Evolutionary conservation across 805 yeast genomes (phyloP).

Genomic region (Suhomyces xylopsoci): DNA sequence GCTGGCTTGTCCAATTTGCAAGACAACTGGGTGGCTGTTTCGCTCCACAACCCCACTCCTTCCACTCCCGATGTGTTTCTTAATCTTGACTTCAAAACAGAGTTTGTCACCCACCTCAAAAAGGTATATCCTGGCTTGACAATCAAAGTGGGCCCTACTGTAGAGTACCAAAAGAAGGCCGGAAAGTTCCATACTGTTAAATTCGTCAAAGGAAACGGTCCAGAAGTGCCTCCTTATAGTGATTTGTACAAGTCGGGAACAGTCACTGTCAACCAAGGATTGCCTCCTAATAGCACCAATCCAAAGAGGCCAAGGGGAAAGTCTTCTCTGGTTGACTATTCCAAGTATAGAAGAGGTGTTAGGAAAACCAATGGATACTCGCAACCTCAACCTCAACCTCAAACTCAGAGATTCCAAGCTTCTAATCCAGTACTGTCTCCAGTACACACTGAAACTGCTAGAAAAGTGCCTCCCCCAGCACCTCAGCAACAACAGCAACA

Average conservation of each 20-base stretch:
- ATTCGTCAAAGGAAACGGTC: constrained; percentile 51
- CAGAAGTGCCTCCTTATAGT: constrained; percentile 57
- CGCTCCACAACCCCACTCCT: constrained; percentile 45
- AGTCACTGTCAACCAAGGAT: constrained; percentile 76
- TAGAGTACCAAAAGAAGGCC: constrained; percentile 87
- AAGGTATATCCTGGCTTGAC: constrained; percentile 55
- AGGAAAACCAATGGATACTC: constrained; percentile 11
- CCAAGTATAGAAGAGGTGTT: constrained; percentile 36
- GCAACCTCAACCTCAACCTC: constrained; percentile 18
- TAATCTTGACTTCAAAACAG: constrained; percentile 85
- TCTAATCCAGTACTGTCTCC: background rate
- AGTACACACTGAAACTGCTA: constrained; percentile 2
- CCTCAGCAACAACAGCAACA: background rate
- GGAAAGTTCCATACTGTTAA: constrained; percentile 78
- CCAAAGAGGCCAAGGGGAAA: constrained; percentile 71
- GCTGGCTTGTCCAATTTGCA: constrained; percentile 72
- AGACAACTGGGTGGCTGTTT: constrained; percentile 89
- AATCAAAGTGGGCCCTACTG: constrained; percentile 65
- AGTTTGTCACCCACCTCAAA: constrained; percentile 71
- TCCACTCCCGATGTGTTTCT: constrained; percentile 74
- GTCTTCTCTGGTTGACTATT: constrained; percentile 37
- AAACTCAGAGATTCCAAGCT: constrained; percentile 7
- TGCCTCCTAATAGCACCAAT: constrained; percentile 68
- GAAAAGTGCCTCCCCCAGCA: constrained; percentile 4
- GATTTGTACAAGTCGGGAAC: constrained; percentile 88